These are phyloP conservation scores for Henningerozyma blattae DNA, from an alignment of 805 yeast genomes.

Conservation along the genomic window DNA sequence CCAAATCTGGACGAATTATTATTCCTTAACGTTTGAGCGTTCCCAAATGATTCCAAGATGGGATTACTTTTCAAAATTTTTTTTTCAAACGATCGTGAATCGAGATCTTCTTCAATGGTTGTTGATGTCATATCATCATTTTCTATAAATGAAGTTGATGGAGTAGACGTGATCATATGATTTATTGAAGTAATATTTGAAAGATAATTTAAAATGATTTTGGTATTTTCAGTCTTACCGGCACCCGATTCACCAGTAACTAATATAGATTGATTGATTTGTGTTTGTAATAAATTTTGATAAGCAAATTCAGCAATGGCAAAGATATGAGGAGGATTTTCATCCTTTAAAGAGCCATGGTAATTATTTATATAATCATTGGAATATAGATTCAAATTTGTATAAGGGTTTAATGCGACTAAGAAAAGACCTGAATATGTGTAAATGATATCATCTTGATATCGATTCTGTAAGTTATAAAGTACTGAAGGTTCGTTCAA, in stretches of 20 bases:
- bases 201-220: constrained; percentile 83
- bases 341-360: constrained; percentile 34
- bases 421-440: constrained; percentile 92
- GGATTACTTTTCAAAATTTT: constrained; percentile 92
- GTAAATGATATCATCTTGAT: constrained; percentile 66
- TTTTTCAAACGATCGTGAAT: constrained; percentile 48
- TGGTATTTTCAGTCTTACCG: constrained; percentile 96
- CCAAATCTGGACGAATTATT: constrained; percentile 96
- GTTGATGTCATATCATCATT: constrained; percentile 1
- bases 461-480: constrained; percentile 67
- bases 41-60: constrained; percentile 90
- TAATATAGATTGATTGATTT: constrained; percentile 74
- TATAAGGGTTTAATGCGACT: constrained; percentile 93
- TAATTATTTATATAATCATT: constrained; percentile 43
- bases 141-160: not conserved
- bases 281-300: constrained; percentile 54
- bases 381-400: constrained; percentile 58
- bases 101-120: constrained; percentile 4
- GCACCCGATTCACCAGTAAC: constrained; percentile 99
- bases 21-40: constrained; percentile 89
- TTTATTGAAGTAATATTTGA: constrained; percentile 53
- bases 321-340: constrained; percentile 69
- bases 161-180: not conserved
- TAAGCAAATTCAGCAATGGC: constrained; percentile 83
- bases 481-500: constrained; percentile 94